phyloP scores from a whole-genome alignment of 306 rosid genomes.

The Cucumis melo region DNA sequence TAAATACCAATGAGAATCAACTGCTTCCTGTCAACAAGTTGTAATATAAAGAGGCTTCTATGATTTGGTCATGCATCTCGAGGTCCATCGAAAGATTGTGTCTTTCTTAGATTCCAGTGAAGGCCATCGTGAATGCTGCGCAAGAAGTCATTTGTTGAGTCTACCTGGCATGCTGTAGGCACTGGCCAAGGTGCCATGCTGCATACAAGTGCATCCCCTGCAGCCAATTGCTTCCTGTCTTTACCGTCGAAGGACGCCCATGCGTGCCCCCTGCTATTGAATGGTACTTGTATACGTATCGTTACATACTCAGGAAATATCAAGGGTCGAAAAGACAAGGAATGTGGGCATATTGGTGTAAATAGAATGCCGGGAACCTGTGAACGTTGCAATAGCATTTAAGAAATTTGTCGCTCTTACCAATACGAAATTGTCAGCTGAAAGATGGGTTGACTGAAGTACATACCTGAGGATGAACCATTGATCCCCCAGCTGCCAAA shows the following conservation, averaged over 20 bases:
- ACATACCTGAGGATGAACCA: constrained; percentile 98
- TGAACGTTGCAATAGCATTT: background rate
- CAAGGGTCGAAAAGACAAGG: constrained; percentile 80
- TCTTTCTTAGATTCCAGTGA: constrained; percentile 89
- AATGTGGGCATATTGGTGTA: constrained; percentile 91
- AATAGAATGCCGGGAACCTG: constrained; percentile 97
- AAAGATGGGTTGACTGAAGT: background rate
- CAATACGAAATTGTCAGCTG: background rate
- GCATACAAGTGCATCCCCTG: constrained; percentile 92
- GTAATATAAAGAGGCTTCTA: background rate
- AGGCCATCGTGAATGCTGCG: constrained; percentile 88
- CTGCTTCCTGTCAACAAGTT: background rate
- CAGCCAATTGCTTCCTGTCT: constrained; percentile 62
- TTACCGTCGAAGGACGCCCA: constrained; percentile 98
- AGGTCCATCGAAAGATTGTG: constrained; percentile 75
- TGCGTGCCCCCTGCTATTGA: constrained; percentile 79
- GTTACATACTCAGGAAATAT: constrained; percentile 86
- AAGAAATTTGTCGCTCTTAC: background rate
- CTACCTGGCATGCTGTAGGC: constrained; percentile 77
- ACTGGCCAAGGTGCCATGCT: constrained; percentile 99
- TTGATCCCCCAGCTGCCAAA: constrained; percentile 97
- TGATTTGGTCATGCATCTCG: constrained; percentile 21
- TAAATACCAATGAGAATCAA: background rate
- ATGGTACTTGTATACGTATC: constrained; percentile 72
- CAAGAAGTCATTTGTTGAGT: constrained; percentile 79